Evolutionary conservation across 2,329 filamentous ascomycete species (phyloP).

Genomic region (Aureobasidium sp.): DNA sequence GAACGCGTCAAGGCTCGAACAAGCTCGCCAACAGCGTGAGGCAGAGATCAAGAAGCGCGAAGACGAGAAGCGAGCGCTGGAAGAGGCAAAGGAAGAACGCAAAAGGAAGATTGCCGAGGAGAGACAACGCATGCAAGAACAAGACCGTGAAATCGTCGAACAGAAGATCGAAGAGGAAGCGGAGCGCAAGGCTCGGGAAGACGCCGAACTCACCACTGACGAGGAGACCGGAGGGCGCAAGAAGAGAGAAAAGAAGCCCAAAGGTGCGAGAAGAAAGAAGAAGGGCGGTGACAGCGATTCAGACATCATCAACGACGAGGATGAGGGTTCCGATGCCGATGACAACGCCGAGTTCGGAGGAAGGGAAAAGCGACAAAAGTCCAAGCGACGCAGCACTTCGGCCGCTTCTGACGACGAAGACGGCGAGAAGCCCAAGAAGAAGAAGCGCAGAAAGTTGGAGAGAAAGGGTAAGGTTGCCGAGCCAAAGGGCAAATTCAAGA

Average conservation of each 20-base stretch:
- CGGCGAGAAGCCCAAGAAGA: conserved; percentile 51
- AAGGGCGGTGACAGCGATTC: conserved; percentile 40
- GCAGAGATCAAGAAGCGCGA: conserved; percentile 70
- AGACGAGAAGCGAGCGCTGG: conserved; percentile 59
- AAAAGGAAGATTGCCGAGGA: conserved; percentile 80
- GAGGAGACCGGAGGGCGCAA: conserved; percentile 72
- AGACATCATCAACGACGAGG: conserved; percentile 27
- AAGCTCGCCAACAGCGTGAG: conserved; percentile 71
- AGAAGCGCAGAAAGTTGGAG: conserved; percentile 54
- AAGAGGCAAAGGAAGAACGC: conserved; percentile 62
- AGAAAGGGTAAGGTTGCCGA: conserved; percentile 38
- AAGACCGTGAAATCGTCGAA: conserved; percentile 62
- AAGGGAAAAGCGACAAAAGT: conserved; percentile 25
- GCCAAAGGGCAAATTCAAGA: conserved; percentile 63
- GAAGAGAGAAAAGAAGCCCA: conserved; percentile 63
- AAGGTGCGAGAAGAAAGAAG: conserved; percentile 41
- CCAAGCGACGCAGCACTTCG: conserved; percentile 25
- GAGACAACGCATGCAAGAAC: conserved; percentile 68
- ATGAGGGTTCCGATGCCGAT: conserved; percentile 37
- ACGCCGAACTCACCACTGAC: conserved; percentile 74
- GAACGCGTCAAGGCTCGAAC: conserved; percentile 78
- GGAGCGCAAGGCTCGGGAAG: conserved; percentile 42
- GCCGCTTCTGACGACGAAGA: conserved; percentile 37
- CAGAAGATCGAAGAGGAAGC: conserved; percentile 63
- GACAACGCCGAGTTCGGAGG: conserved; percentile 32